Evolutionary conservation across 2,329 filamentous ascomycete species (phyloP).

Genomic region (Colletotrichum sp.): DNA sequence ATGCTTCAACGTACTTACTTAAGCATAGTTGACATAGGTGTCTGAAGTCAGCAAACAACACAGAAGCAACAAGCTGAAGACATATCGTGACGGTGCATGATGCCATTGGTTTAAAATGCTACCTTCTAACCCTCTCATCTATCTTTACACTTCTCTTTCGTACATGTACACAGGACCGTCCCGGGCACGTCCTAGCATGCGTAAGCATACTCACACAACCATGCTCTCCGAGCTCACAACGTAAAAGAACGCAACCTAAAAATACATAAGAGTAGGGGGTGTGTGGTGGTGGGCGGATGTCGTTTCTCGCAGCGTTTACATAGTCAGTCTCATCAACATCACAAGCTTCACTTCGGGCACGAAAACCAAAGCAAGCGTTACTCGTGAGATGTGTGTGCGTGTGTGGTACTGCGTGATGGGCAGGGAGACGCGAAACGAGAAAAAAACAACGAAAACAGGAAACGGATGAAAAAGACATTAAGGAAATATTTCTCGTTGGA

Average conservation of each 20-base stretch:
- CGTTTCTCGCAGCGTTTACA: background rate
- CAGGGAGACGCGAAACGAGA: background rate
- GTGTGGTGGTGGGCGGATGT: background rate
- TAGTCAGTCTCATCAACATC: background rate
- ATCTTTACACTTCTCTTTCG: background rate
- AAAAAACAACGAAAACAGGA: background rate
- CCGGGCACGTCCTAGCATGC: background rate
- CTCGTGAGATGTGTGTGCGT: background rate
- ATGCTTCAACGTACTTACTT: background rate
- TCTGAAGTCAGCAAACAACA: background rate
- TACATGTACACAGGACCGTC: background rate
- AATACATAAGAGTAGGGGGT: background rate
- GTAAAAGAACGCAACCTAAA: background rate
- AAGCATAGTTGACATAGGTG: rapidly evolving
- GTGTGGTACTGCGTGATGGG: background rate
- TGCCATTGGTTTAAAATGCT: background rate
- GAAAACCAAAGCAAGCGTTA: slow-evolving; percentile 5
- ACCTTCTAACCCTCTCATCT: background rate
- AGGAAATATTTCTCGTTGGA: background rate
- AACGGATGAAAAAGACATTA: background rate
- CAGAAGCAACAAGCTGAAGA: background rate
- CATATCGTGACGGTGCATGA: background rate
- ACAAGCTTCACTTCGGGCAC: background rate
- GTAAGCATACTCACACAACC: background rate
- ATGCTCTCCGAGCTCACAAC: background rate